A percentile compares a stretch with the other conserved stretches of the same genome.
These are phyloP conservation scores for Penicillium odoratum DNA, from an alignment of 495 filamentous ascomycete genomes.

Conservation along the genomic window DNA sequence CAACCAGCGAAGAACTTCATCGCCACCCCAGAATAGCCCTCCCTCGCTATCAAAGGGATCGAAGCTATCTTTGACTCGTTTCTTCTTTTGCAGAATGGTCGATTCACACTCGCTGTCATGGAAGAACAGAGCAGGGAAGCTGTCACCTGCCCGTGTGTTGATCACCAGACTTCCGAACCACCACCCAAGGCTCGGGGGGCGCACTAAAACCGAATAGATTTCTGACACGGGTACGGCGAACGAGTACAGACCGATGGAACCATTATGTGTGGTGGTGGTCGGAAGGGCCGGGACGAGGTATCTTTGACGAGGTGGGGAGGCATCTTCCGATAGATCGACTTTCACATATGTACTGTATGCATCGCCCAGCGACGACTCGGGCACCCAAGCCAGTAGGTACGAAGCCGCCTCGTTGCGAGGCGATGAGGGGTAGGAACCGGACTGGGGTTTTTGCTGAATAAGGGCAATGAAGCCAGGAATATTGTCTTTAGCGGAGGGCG, in stretches of 20 bases:
- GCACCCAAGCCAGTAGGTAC: constrained; percentile 89
- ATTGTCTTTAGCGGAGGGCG: constrained; percentile 90
- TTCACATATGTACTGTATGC: constrained; percentile 89
- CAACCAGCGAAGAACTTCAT: constrained; percentile 92
- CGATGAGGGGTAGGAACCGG: constrained; percentile 38
- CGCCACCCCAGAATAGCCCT: constrained; percentile 93
- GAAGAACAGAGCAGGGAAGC: constrained; percentile 94
- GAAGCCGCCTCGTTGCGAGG: constrained; percentile 54
- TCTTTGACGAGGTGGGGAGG: constrained; percentile 77
- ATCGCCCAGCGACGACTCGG: constrained; percentile 84
- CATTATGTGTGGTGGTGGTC: constrained; percentile 64
- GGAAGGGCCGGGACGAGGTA: constrained; percentile 93
- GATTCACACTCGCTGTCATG: constrained; percentile 96
- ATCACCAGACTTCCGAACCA: constrained; percentile 96
- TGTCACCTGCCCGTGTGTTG: constrained; percentile 85
- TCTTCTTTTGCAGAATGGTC: constrained; percentile 92
- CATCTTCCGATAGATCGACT: constrained; percentile 81
- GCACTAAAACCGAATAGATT: constrained; percentile 85
- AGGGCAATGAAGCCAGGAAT: constrained; percentile 95
- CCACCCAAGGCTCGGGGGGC: constrained; percentile 93
- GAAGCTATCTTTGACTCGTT: constrained; percentile 75
- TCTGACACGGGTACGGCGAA: constrained; percentile 90
- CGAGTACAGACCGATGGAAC: constrained; percentile 79
- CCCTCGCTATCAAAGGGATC: constrained; percentile 87
- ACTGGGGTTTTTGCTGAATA: constrained; percentile 76